Evolutionary conservation across 768 basidiomycete genomes (phyloP), one percentile per base, ranked within the genome.

Genomic region (Amanita jacksonii): DNA sequence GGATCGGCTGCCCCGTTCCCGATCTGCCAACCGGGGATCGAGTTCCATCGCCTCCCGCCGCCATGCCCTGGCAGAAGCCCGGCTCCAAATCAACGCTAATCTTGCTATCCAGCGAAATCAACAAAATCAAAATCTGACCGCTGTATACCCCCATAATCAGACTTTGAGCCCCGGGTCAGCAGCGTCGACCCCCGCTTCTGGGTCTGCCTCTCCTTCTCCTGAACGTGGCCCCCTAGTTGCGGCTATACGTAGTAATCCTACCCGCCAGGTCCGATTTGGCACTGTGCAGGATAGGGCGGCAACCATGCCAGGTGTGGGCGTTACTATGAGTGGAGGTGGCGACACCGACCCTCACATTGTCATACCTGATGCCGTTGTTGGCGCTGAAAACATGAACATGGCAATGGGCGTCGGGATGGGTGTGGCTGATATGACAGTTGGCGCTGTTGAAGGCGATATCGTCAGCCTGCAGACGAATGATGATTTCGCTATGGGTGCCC

Each of bases 401-500:
- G 46, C 34, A 8, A 41, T 47, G 33, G 38, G 31, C 10, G 37
- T 47, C 10, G 46, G 28, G 5, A 33, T 51, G 40, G 57, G 52
- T 7, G 48, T 45, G 2, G 52, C 41, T 6, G 57, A 48, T 30
- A 60, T 56, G 3, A 59, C 52, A 0, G 75, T 69, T 0, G 75
- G 73, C 7, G 73, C 76, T 0, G 81, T 85, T 10, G 83, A 85
- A 43, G 83, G 83, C 48, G 85, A 81, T 1, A 78, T 88, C 31
- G 85, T 85, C 5, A 76, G 76, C 3, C 62, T 88, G 32, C 84
- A 86, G 31, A 72, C 76, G n/a, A 88, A 88, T 49, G 88, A 91
- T 52, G 85, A 86, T 58, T 85, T 90, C 51, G 85, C 82, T 4
- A 86, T 89, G 81, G 88, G 88, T 37, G 88, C 88, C 0, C 88